phyloP scores from a whole-genome alignment of 805 yeast genomes.

The Huiozyma sinensis region DNA sequence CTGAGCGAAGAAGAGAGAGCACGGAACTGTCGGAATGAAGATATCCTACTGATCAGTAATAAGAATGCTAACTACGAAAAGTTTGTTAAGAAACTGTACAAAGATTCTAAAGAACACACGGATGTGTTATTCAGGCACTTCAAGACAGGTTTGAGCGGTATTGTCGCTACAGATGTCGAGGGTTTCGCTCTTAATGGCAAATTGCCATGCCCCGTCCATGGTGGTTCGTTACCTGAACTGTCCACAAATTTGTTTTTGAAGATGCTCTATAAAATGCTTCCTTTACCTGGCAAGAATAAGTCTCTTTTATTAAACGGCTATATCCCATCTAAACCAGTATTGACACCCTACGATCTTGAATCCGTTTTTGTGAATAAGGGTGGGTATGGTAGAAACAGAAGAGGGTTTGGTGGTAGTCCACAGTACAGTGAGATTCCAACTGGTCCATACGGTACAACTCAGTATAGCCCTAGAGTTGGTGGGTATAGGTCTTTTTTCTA shows the following conservation, averaged over 20 bases:
- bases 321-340: constrained; percentile 47
- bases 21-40: constrained; percentile 62
- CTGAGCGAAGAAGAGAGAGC: constrained; percentile 57
- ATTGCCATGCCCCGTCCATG: constrained; percentile 28
- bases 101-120: constrained; percentile 14
- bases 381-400: constrained; percentile 23
- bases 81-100: constrained; percentile 26
- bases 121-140: constrained; percentile 37
- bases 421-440: constrained; percentile 32
- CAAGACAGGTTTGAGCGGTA: constrained; percentile 51
- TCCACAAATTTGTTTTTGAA: constrained; percentile 33
- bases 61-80: constrained; percentile 39
- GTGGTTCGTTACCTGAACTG: constrained; percentile 30
- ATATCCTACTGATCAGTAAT: constrained; percentile 57
- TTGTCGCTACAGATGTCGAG: constrained; percentile 29
- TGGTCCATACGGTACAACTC: constrained; percentile 40
- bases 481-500: constrained; percentile 39
- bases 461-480: constrained; percentile 39
- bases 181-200: constrained; percentile 26
- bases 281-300: constrained; percentile 39
- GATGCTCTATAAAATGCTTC: constrained; percentile 45
- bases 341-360: constrained; percentile 62
- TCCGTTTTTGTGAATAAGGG: constrained; percentile 38
- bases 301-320: constrained; percentile 79
- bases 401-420: constrained; percentile 28